Conservation (phyloP, 768 basidiomycete genomes). For the Daedaleopsis sinensis region DNA sequence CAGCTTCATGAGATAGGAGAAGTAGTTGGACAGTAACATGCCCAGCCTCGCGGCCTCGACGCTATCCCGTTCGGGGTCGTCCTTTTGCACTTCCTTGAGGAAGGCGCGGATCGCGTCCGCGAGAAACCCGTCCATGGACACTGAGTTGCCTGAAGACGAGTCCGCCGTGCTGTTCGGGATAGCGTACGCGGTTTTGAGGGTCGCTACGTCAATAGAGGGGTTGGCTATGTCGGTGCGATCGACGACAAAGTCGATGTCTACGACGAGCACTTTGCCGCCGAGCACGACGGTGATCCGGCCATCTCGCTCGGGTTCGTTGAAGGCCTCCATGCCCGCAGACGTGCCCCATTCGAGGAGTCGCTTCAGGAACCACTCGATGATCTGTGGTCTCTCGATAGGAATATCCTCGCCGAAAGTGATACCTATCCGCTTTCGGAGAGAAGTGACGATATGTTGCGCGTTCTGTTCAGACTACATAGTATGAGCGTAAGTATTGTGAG, state of each 20-base stretch:
- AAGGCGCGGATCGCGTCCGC: constrained; percentile 57
- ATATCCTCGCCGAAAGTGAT: constrained; percentile 66
- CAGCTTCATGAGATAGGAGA: constrained; percentile 72
- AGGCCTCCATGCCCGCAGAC: constrained; percentile 72
- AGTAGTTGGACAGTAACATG: constrained; percentile 51
- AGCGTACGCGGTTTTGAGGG: constrained; percentile 77
- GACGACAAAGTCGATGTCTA: constrained; percentile 71
- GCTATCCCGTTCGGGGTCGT: constrained; percentile 51
- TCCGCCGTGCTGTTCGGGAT: constrained; percentile 43
- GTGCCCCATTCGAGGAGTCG: constrained; percentile 65
- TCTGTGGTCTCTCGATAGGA: constrained; percentile 48
- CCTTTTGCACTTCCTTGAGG: constrained; percentile 61
- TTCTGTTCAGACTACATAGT: constrained; percentile 53
- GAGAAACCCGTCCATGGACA: constrained; percentile 66
- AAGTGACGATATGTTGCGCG: constrained; percentile 49
- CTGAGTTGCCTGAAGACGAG: constrained; percentile 47
- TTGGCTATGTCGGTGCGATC: constrained; percentile 39
- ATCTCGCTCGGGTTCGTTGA: constrained; percentile 57
- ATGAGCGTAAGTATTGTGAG: constrained; percentile 12
- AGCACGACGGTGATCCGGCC: constrained; percentile 60
- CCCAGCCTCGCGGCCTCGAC: constrained; percentile 55
- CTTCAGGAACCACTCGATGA: constrained; percentile 61
- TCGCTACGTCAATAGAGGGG: constrained; percentile 49
- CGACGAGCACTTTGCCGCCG: constrained; percentile 79
- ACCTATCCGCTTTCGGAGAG: constrained; percentile 49